Conservation (phyloP, 768 basidiomycete species). For the Trametes maxima region DNA sequence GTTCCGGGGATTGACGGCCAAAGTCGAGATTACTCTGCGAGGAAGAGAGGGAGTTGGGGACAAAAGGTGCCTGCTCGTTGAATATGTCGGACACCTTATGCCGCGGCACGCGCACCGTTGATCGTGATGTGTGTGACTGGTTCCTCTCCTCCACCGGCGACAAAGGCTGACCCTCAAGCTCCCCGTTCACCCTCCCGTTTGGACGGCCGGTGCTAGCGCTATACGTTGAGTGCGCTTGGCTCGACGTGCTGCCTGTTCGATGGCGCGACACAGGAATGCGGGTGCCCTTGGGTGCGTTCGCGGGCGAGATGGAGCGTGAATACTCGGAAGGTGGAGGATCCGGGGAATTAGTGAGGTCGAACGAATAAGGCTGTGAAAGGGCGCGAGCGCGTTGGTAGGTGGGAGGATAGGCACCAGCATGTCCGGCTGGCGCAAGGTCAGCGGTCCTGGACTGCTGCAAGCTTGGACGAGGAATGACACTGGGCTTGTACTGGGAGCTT, state of each 20-base stretch:
- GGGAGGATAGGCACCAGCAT: constrained; percentile 25
- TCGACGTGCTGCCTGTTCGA: constrained; percentile 45
- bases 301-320: constrained; percentile 36
- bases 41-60: constrained; percentile 47
- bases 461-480: constrained; percentile 52
- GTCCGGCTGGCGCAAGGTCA: constrained; percentile 23
- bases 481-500: constrained; percentile 35
- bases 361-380: constrained; percentile 60
- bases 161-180: constrained; percentile 31
- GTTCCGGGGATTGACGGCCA: constrained; percentile 33
- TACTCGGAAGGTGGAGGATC: constrained; percentile 36
- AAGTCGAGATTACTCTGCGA: constrained; percentile 38
- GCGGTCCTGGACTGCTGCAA: constrained; percentile 41
- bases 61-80: constrained; percentile 68
- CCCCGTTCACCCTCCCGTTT: constrained; percentile 31
- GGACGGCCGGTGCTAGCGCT: constrained; percentile 33
- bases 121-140: constrained; percentile 33
- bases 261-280: constrained; percentile 52
- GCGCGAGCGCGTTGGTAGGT: constrained; percentile 58
- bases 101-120: constrained; percentile 34
- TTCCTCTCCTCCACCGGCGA: constrained; percentile 32
- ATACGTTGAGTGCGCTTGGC: constrained; percentile 37
- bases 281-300: constrained; percentile 42
- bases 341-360: constrained; percentile 42
- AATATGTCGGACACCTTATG: constrained; percentile 50